Conservation (phyloP, 148 eudicot genomes). For the Vaccinium macrocarpon region DNA sequence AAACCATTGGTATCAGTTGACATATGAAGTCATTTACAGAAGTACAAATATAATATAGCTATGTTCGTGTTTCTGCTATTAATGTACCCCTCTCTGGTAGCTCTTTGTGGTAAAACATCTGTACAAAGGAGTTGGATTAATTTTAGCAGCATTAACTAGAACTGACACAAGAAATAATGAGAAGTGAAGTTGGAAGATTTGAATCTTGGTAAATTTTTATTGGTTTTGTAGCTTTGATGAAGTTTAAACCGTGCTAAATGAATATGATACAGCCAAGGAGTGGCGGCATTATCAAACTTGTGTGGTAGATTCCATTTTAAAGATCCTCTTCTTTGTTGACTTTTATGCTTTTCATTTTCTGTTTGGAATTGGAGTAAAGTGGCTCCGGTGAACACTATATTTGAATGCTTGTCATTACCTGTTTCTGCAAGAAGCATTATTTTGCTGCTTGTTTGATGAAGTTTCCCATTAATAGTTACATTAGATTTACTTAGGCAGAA, state of each 20-base stretch:
- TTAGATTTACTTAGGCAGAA: too few species aligned
- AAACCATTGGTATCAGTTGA: neutral
- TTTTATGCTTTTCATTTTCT: neutral
- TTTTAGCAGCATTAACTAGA: neutral
- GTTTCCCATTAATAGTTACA: too few species aligned
- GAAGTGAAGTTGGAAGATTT: slow-evolving; percentile 9
- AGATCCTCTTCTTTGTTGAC: neutral
- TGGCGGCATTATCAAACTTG: neutral
- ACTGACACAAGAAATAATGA: slow-evolving; percentile 14
- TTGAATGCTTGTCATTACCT: neutral
- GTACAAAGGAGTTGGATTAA: neutral
- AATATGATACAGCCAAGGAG: neutral
- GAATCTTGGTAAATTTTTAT: neutral
- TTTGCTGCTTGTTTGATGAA: neutral
- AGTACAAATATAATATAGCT: neutral
- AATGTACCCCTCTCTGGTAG: neutral
- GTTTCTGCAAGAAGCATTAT: neutral
- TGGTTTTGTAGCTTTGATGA: too few species aligned
- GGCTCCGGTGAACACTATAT: neutral
- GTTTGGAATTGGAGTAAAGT: too few species aligned
- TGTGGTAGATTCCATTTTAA: neutral
- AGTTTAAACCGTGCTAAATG: neutral
- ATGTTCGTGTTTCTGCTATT: neutral
- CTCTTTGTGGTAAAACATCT: neutral
- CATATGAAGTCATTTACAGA: neutral